A percentile compares a stretch with the other conserved stretches of the same genome.
phyloP scores from a whole-genome alignment of 352 stramenopile genomes.

The Phytophthora brassicae region DNA sequence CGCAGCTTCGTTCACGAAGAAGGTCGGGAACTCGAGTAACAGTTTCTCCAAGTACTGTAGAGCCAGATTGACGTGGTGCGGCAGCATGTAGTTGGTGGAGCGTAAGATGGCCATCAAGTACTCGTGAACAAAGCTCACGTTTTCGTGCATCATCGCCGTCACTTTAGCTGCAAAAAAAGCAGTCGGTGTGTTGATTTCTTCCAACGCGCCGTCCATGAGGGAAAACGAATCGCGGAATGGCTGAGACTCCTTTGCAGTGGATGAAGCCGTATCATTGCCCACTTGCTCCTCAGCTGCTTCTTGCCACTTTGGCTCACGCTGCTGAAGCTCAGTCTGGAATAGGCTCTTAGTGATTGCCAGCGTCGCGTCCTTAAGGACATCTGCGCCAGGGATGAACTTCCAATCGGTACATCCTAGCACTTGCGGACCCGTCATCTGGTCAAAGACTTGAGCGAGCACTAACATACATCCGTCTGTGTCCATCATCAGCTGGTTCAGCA shows the following conservation, averaged over 20 bases:
- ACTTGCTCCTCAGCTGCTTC: slow-evolving; percentile 33
- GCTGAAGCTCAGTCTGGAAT: slow-evolving; percentile 43
- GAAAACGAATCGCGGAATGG: slow-evolving; percentile 46
- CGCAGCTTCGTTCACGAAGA: slow-evolving; percentile 47
- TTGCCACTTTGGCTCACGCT: slow-evolving; percentile 42
- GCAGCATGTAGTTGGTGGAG: slow-evolving; percentile 67
- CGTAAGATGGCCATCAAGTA: slow-evolving; percentile 62
- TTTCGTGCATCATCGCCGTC: slow-evolving; percentile 55
- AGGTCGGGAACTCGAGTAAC: slow-evolving; percentile 56
- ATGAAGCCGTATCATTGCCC: slow-evolving; percentile 14
- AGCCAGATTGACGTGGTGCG: slow-evolving; percentile 72
- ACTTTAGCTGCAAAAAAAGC: slow-evolving; percentile 59
- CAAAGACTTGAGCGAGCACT: slow-evolving; percentile 57
- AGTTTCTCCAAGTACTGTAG: slow-evolving; percentile 68
- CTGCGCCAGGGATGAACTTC: slow-evolving; percentile 58
- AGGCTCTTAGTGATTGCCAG: slow-evolving; percentile 44
- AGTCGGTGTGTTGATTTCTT: slow-evolving; percentile 31
- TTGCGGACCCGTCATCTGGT: slow-evolving; percentile 47
- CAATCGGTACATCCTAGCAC: slow-evolving; percentile 58
- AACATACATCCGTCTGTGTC: slow-evolving; percentile 44
- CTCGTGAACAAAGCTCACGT: slow-evolving; percentile 51
- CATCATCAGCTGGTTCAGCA: slow-evolving; percentile 38
- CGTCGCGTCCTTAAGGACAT: slow-evolving; percentile 44
- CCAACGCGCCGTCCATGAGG: slow-evolving; percentile 25
- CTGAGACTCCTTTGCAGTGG: slow-evolving; percentile 33